Percentiles rank a stretch among this genome's conserved stretches.
phyloP scores from a whole-genome alignment of 2,329 filamentous ascomycete species.

The Cercospora sp. region DNA sequence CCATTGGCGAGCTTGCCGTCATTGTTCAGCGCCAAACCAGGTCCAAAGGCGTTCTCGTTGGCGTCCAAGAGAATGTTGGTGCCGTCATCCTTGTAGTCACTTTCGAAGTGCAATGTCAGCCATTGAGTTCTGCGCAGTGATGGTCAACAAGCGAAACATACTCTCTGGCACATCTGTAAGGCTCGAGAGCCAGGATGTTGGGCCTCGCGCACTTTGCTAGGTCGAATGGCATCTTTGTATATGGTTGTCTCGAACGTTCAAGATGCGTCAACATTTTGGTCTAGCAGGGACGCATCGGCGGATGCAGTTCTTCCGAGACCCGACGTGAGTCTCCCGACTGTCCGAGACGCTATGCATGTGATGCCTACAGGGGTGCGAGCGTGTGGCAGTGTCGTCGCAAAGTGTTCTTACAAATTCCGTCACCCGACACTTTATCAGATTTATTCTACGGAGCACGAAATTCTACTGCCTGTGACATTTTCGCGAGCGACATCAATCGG shows the following conservation, averaged over 20 bases:
- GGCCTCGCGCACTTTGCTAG: constrained; percentile 53
- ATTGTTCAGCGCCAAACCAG: constrained; percentile 62
- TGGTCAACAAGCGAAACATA: constrained; percentile 52
- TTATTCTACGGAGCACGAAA: neutral
- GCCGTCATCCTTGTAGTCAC: constrained; percentile 97
- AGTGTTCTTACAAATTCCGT: neutral
- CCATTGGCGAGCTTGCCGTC: constrained; percentile 53
- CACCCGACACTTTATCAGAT: neutral
- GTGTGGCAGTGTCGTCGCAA: constrained; percentile 1
- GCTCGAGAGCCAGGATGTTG: constrained; percentile 56
- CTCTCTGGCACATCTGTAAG: constrained; percentile 58
- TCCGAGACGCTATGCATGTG: constrained; percentile 9
- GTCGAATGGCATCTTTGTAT: constrained; percentile 46
- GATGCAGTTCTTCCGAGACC: constrained; percentile 3
- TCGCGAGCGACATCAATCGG: neutral
- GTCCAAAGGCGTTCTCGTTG: constrained; percentile 96
- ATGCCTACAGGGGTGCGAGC: constrained; percentile 1
- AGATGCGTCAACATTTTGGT: constrained; percentile 15
- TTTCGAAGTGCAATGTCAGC: constrained; percentile 25
- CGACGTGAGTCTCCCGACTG: neutral
- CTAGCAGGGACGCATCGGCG: neutral
- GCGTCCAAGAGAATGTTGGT: constrained; percentile 94
- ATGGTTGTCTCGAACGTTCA: constrained; percentile 22
- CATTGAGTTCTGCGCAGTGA: constrained; percentile 8
- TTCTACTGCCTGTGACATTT: neutral